These are phyloP conservation scores for Hericium alpestre DNA, from an alignment of 768 basidiomycete species.

Conservation along the genomic window DNA sequence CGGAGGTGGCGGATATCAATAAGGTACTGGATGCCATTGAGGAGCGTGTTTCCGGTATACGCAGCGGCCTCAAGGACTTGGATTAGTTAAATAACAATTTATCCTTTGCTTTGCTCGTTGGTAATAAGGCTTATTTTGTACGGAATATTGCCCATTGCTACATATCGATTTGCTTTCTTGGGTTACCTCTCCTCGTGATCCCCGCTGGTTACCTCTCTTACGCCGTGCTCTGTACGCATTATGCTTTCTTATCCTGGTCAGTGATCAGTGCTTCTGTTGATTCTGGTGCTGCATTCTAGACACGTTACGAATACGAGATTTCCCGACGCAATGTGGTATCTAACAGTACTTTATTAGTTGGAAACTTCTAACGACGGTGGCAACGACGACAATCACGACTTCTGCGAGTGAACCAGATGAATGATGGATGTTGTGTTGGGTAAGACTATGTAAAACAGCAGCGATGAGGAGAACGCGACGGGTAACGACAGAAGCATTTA, in stretches of 20 bases:
- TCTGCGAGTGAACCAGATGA: background rate
- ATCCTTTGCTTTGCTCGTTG: too few species aligned
- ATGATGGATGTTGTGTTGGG: background rate
- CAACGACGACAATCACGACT: background rate
- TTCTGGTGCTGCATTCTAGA: too few species aligned
- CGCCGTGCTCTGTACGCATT: too few species aligned
- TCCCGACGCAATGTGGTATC: background rate
- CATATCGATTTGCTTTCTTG: too few species aligned
- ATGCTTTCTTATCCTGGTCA: too few species aligned
- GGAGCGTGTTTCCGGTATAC: constrained; percentile 6
- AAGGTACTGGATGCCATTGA: constrained; percentile 8
- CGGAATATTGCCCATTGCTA: too few species aligned
- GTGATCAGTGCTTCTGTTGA: too few species aligned
- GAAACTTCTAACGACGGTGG: background rate
- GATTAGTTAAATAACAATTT: background rate
- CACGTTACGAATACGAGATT: too few species aligned
- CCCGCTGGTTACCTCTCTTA: too few species aligned
- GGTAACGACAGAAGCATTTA: background rate
- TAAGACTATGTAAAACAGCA: background rate
- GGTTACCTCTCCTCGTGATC: too few species aligned
- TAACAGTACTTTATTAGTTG: background rate
- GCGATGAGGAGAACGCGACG: background rate
- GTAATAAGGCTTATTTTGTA: too few species aligned
- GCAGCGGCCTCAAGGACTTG: constrained; percentile 4
- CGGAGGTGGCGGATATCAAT: constrained; percentile 4